Evolutionary conservation across 208 protist genomes (phyloP).

Genomic region (Crithidia acanthocephali): DNA sequence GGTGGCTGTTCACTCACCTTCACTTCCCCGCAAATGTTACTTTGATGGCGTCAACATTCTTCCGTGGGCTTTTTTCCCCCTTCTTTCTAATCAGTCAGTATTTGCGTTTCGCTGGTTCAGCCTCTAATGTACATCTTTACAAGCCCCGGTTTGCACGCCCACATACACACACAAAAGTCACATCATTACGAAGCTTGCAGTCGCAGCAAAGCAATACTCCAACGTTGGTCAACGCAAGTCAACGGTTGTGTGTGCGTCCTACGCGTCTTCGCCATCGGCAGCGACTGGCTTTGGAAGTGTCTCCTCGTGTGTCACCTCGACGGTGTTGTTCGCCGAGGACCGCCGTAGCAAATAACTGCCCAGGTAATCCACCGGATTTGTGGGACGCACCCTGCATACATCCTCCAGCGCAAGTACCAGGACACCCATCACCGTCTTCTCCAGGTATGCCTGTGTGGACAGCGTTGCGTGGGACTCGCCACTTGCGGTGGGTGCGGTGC

Average conservation of each 20-base stretch:
- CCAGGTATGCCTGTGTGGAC: constrained; percentile 83
- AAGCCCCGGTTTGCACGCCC: too few relatives aligned
- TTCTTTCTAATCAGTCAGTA: too few relatives aligned
- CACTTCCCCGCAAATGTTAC: too few relatives aligned
- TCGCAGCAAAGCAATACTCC: too few relatives aligned
- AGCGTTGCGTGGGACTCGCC: constrained; percentile 14
- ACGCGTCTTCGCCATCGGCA: constrained; percentile 6
- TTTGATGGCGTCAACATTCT: too few relatives aligned
- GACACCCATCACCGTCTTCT: constrained; percentile 83
- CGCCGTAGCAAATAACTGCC: constrained; percentile 88
- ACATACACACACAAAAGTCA: too few relatives aligned
- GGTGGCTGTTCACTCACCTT: too few relatives aligned
- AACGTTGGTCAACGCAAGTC: too few relatives aligned
- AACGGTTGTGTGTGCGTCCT: not conserved
- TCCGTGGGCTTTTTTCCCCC: too few relatives aligned
- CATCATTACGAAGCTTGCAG: too few relatives aligned
- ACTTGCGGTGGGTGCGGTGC: not conserved
- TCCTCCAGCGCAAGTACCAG: constrained; percentile 89
- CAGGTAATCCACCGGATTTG: constrained; percentile 93
- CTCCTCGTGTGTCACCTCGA: constrained; percentile 73
- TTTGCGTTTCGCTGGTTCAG: too few relatives aligned
- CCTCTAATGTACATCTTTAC: constrained; percentile 14
- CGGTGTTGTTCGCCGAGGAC: constrained; percentile 63
- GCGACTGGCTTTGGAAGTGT: constrained; percentile 37
- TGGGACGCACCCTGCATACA: constrained; percentile 87